Percentiles rank a stretch among this genome's conserved stretches.
Conservation (phyloP, 2,329 filamentous ascomycete genomes). For the Fusarium euwallaceae region DNA sequence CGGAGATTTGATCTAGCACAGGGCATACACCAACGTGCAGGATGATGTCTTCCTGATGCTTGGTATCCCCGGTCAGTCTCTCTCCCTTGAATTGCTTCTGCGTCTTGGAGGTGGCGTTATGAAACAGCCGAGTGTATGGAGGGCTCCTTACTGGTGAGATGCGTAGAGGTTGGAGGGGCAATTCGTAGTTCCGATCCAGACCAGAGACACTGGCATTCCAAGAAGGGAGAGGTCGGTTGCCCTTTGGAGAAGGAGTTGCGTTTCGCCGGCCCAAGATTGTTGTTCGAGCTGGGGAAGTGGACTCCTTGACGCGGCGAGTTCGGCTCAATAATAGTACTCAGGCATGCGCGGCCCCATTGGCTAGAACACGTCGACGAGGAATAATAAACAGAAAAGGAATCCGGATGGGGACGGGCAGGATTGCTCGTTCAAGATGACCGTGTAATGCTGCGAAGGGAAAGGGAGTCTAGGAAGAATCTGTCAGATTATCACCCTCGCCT, state of each 20-base stretch:
- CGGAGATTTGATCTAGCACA: conserved; percentile 57
- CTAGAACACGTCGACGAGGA: conserved; percentile 18
- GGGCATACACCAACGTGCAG: conserved; percentile 49
- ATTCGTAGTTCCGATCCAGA: conserved; percentile 52
- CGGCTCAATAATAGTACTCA: conserved; percentile 38
- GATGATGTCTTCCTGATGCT: conserved; percentile 50
- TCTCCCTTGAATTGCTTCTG: conserved; percentile 53
- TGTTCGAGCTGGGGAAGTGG: conserved; percentile 42
- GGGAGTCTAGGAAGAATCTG: conserved; percentile 20
- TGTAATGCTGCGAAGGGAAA: conserved; percentile 9
- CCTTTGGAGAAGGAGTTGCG: conserved; percentile 37
- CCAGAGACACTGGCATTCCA: conserved; percentile 56
- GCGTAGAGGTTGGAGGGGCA: conserved; percentile 51
- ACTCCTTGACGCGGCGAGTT: conserved; percentile 35
- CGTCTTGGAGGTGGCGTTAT: conserved; percentile 50
- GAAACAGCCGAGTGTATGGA: conserved; percentile 52
- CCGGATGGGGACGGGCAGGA: conserved; percentile 25
- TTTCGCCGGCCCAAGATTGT: conserved; percentile 22
- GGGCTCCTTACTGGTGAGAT: conserved; percentile 52
- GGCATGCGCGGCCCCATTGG: conserved; percentile 41
- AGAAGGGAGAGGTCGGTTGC: conserved; percentile 48
- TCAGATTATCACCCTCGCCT: conserved; percentile 26
- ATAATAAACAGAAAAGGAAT: conserved; percentile 42
- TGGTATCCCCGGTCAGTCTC: conserved; percentile 49
- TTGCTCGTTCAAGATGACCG: conserved; percentile 39